These are phyloP conservation scores for Lolium perenne DNA, from an alignment of 176 grass and related monocot species.

Conservation along the genomic window DNA sequence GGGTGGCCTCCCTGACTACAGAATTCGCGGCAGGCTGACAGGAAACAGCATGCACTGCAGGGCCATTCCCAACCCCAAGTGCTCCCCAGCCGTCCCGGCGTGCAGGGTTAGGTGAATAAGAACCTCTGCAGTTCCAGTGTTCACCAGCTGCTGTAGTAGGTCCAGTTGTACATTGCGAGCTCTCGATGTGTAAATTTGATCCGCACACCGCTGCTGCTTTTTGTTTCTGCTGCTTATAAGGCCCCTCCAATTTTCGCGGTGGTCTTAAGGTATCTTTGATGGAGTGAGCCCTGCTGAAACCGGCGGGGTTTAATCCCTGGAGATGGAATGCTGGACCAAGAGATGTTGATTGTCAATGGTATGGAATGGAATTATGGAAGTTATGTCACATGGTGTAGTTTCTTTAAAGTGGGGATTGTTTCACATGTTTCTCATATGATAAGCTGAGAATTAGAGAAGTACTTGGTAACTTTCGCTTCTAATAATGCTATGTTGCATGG, in stretches of 20 bases:
- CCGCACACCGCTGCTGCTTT: neutral
- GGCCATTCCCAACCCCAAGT: constrained; percentile 65
- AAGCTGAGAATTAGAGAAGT: neutral
- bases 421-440: neutral
- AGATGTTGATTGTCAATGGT: constrained; percentile 8
- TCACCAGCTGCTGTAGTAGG: neutral
- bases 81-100: constrained; percentile 64
- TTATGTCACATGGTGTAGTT: neutral
- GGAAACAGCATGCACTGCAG: constrained; percentile 59
- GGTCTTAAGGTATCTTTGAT: neutral
- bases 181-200: constrained; percentile 7
- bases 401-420: neutral
- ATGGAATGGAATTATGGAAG: constrained; percentile 24
- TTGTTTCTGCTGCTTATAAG: neutral
- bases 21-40: constrained; percentile 44
- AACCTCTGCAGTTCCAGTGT: neutral
- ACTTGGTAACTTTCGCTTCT: neutral
- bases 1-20: constrained; percentile 56
- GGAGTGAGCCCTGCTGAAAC: neutral
- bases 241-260: constrained; percentile 1
- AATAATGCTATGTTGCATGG: neutral
- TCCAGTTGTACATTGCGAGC: constrained; percentile 14
- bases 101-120: constrained; percentile 46
- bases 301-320: constrained; percentile 21
- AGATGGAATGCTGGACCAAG: constrained; percentile 3